These are phyloP conservation scores for Mucor ambiguus DNA, from an alignment of 371 early-diverging fungal genomes.

Conservation along the genomic window DNA sequence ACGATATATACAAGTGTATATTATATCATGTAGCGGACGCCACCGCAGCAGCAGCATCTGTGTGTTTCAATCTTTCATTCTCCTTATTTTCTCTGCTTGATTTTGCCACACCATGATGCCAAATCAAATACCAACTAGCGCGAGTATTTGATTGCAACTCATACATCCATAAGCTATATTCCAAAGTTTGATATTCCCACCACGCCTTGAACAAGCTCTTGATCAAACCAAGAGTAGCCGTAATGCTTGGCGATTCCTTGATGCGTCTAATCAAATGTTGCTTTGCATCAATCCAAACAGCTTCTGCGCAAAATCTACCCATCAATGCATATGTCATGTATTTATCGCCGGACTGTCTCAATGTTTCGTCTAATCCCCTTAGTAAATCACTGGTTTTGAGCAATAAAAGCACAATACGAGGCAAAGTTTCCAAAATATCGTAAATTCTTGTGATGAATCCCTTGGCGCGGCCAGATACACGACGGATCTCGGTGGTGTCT, in stretches of 20 bases:
- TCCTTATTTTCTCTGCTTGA: neutral
- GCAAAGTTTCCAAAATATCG: slow-evolving; percentile 78
- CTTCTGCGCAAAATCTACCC: slow-evolving; percentile 61
- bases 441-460: slow-evolving; percentile 78
- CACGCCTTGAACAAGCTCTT: slow-evolving; percentile 11
- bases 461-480: slow-evolving; percentile 42
- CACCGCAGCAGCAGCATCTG: neutral
- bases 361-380: slow-evolving; percentile 60
- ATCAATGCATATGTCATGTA: slow-evolving; percentile 59
- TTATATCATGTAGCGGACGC: neutral
- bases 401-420: slow-evolving; percentile 79
- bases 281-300: slow-evolving; percentile 49
- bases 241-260: slow-evolving; percentile 21
- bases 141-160: slow-evolving; percentile 15
- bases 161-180: slow-evolving; percentile 17
- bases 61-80: neutral
- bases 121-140: slow-evolving; percentile 14
- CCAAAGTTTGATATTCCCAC: slow-evolving; percentile 21
- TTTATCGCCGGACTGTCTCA: slow-evolving; percentile 38
- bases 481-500: slow-evolving; percentile 49
- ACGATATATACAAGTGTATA: neutral
- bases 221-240: neutral
- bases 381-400: slow-evolving; percentile 93
- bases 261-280: slow-evolving; percentile 28
- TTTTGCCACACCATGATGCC: slow-evolving; percentile 9